phyloP scores from a whole-genome alignment of 495 filamentous ascomycete species.

The Penicillium roqueforti region DNA sequence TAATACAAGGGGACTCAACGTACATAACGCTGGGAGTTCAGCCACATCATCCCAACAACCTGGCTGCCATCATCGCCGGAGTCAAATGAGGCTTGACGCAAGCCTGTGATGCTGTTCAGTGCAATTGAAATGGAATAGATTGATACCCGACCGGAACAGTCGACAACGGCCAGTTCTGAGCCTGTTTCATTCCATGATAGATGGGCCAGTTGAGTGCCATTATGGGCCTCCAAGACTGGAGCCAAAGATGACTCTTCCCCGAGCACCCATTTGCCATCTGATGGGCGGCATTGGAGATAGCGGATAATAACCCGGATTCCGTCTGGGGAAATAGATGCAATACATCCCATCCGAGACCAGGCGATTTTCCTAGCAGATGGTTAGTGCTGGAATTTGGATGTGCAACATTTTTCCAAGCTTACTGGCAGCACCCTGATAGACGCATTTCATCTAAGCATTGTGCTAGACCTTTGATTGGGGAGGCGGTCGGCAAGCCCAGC shows the following conservation, averaged over 20 bases:
- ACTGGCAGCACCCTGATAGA: constrained; percentile 78
- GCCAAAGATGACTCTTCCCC: constrained; percentile 53
- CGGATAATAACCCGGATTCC: constrained; percentile 64
- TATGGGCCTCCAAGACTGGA: constrained; percentile 43
- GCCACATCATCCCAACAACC: constrained; percentile 82
- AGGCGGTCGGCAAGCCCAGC: constrained; percentile 50
- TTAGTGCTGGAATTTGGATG: constrained; percentile 1
- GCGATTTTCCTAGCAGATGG: constrained; percentile 59
- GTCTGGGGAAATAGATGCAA: constrained; percentile 76
- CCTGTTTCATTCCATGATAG: constrained; percentile 73
- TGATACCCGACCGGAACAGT: constrained; percentile 67
- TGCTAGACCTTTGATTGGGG: constrained; percentile 60
- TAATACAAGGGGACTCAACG: constrained; percentile 14
- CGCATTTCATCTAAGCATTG: constrained; percentile 78
- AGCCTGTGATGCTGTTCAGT: constrained; percentile 59
- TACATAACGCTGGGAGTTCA: constrained; percentile 59
- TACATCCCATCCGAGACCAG: constrained; percentile 86
- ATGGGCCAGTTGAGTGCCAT: constrained; percentile 59
- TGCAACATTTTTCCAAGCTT: constrained; percentile 32
- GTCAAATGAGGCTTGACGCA: constrained; percentile 54
- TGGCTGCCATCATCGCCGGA: constrained; percentile 65
- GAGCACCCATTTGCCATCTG: constrained; percentile 73
- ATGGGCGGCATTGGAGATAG: constrained; percentile 63
- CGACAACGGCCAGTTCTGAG: constrained; percentile 71
- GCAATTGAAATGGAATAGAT: constrained; percentile 59